Base-by-base conservation (phyloP, 2,329 filamentous ascomycete genomes). In the Aureobasidium sp. region DNA sequence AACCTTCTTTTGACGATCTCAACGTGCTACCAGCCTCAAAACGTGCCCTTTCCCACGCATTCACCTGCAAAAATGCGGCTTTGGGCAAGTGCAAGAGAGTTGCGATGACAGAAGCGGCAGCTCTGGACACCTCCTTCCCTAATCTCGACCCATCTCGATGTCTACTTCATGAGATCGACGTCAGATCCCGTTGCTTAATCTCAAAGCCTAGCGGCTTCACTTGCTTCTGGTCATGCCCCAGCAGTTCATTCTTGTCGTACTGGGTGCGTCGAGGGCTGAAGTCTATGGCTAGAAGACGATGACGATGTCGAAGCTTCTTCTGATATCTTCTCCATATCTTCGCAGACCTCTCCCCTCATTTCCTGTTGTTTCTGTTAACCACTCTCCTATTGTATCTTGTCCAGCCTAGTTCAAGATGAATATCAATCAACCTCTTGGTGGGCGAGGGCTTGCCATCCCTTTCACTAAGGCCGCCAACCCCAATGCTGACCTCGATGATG, bases 381-480 rank as follows among this genome's bases (percentile, higher is more conserved):
- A 36, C 9, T 15, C 31, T 39, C 9, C 42, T 22, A 37, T 37
- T 12, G 14, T 27, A 20, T 47, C 12, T 42, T 49, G 22, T 41
- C 12, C 20, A 31, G 9, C 36, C 7, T 25, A 60, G 15, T n/a
- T 7, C 58, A 61, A 37, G 57, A 42, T 51, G 48, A 61, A 42
- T 17, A 52, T 64, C 53, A 49, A 68, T 61, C 52, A 62, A 44
- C 68, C 68, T 20, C 57, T 70, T 20, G 57, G 64, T 56, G 68
- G 70, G 42, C 67, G 64, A 12, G 66, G 65, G 58, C 64, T 73
- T 14, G 68, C 69, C 12, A 59, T 72, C 2, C 70, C 71, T 17
- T 72, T 72, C 66, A 71, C 68, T 20, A 71, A 70, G 66, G 69
- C 70, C 12, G 67, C 68, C 47, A 63, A 69, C 37, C 67, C 69